Evolutionary conservation across 1,284 basidiomycete genomes (phyloP).

Genomic region (Irpex lacteus): DNA sequence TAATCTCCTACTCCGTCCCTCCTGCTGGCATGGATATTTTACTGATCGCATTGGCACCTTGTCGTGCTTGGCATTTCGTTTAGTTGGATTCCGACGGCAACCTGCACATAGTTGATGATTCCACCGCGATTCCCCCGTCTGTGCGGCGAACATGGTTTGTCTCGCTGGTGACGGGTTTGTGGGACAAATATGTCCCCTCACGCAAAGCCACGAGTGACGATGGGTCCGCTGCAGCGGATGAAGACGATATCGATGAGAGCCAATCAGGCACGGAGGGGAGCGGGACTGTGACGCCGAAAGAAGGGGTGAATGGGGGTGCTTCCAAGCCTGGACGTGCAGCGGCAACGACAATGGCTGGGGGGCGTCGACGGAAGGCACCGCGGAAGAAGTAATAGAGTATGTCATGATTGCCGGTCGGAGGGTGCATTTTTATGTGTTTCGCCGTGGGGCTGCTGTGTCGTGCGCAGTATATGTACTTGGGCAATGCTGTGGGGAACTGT

Average conservation of each 20-base stretch:
- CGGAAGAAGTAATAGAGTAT: constrained; percentile 34
- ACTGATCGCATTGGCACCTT: constrained; percentile 2
- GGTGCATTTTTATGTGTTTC: neutral
- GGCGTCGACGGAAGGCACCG: constrained; percentile 54
- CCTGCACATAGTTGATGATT: constrained; percentile 50
- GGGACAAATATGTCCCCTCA: constrained; percentile 29
- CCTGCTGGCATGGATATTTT: neutral
- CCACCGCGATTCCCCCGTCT: constrained; percentile 44
- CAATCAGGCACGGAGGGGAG: constrained; percentile 36
- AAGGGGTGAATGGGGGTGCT: constrained; percentile 13
- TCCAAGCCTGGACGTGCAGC: constrained; percentile 16
- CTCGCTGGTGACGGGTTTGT: constrained; percentile 33
- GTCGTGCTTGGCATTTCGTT: constrained; percentile 1
- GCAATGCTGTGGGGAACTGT: neutral
- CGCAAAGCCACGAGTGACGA: constrained; percentile 18
- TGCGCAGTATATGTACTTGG: neutral
- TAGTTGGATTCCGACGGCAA: constrained; percentile 44
- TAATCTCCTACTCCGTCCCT: neutral
- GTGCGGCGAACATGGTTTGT: constrained; percentile 52
- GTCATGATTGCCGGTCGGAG: neutral
- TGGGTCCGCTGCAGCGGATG: constrained; percentile 19
- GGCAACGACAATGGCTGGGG: constrained; percentile 50
- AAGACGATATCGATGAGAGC: constrained; percentile 25
- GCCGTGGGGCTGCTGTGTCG: neutral
- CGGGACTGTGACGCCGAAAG: constrained; percentile 38